Evolutionary conservation across 1,284 basidiomycete genomes (phyloP).

Genomic region (Rhodotorula sp.): DNA sequence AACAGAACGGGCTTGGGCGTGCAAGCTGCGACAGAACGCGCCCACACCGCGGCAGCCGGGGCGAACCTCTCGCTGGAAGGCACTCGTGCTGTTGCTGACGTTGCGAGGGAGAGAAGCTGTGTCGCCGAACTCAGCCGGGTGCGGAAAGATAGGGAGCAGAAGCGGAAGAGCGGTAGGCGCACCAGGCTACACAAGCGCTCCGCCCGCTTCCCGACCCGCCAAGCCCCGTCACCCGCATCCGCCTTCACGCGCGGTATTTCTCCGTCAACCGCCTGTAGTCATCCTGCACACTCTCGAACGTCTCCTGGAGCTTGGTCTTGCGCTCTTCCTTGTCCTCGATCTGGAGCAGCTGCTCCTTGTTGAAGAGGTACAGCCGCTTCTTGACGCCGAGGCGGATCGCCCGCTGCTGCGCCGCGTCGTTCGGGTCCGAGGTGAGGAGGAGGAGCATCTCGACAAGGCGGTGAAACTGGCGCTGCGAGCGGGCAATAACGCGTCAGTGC

Average conservation of each 20-base stretch:
- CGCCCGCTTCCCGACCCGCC: too few relatives aligned
- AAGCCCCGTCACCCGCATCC: background rate
- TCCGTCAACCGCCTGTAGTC: constrained; percentile 62
- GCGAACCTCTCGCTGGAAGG: too few relatives aligned
- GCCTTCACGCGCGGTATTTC: constrained; percentile 11
- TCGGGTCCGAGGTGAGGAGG: constrained; percentile 61
- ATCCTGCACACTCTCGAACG: constrained; percentile 81
- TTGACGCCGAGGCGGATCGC: constrained; percentile 62
- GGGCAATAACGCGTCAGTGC: background rate
- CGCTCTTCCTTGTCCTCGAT: constrained; percentile 71
- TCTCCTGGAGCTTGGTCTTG: constrained; percentile 86
- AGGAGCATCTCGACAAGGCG: constrained; percentile 90
- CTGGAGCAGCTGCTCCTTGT: constrained; percentile 64
- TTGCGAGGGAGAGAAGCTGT: too few relatives aligned
- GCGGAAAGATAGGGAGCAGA: too few relatives aligned
- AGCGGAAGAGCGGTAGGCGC: too few relatives aligned
- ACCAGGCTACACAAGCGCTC: too few relatives aligned
- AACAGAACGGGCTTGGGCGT: too few relatives aligned
- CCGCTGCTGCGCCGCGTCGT: constrained; percentile 23
- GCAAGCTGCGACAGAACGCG: too few relatives aligned
- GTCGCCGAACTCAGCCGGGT: too few relatives aligned
- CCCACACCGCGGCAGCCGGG: too few relatives aligned
- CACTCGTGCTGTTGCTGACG: too few relatives aligned
- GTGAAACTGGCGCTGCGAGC: constrained; percentile 79
- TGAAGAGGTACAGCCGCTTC: constrained; percentile 89